Evolutionary conservation across 2,329 filamentous ascomycete genomes (phyloP).

Genomic region (Hymenoscyphus linearis): DNA sequence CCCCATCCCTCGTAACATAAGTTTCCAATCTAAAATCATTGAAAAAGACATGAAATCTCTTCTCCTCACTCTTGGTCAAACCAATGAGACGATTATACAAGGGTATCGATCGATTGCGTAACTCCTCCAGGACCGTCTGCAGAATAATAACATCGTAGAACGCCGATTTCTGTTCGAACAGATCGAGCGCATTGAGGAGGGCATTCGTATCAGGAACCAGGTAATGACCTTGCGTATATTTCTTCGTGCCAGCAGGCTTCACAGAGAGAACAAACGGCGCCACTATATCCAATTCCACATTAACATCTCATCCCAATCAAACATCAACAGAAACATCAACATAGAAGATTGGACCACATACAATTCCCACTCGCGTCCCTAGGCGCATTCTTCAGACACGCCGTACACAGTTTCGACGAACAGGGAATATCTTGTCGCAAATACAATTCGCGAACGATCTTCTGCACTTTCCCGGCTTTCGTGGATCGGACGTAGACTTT

Average conservation of each 20-base stretch:
- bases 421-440: slow-evolving; percentile 95
- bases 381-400: slow-evolving; percentile 70
- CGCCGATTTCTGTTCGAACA: slow-evolving; percentile 85
- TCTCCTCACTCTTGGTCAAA: slow-evolving; percentile 90
- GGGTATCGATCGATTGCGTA: slow-evolving; percentile 87
- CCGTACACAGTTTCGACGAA: slow-evolving; percentile 80
- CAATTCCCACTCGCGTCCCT: slow-evolving; percentile 73
- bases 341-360: slow-evolving; percentile 36
- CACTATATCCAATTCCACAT: slow-evolving; percentile 41
- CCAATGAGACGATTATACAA: slow-evolving; percentile 90
- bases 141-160: slow-evolving; percentile 97
- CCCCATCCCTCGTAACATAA: slow-evolving; percentile 65
- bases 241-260: slow-evolving; percentile 75
- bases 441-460: slow-evolving; percentile 96
- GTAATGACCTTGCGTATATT: slow-evolving; percentile 85
- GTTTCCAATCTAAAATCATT: slow-evolving; percentile 97
- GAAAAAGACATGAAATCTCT: slow-evolving; percentile 98
- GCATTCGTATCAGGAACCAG: slow-evolving; percentile 95
- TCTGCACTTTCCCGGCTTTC: slow-evolving; percentile 94
- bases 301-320: neutral
- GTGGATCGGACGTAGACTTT: slow-evolving; percentile 95
- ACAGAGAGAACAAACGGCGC: slow-evolving; percentile 84
- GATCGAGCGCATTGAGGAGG: slow-evolving; percentile 90
- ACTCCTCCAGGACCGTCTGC: slow-evolving; percentile 93
- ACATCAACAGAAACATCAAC: no score